phyloP scores from a whole-genome alignment of 768 basidiomycete species.

The Podaxis pistillaris region DNA sequence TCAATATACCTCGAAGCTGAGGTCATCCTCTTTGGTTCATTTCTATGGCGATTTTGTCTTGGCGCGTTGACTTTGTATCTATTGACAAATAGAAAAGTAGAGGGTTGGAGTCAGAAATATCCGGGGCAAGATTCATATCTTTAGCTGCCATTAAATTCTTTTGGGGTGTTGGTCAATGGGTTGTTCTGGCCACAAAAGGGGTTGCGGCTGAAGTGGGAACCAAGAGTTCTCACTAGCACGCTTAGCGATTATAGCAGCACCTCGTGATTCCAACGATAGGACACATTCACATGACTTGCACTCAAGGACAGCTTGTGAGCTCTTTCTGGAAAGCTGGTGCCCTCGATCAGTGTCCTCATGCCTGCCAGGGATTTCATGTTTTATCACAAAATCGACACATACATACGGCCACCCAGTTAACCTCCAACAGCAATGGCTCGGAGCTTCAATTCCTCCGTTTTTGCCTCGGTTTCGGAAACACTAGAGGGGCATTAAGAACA shows the following conservation, averaged over 20 bases:
- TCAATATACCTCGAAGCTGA: too few relatives aligned
- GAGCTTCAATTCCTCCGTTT: constrained; percentile 30
- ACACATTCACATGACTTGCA: neutral
- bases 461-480: constrained; percentile 69
- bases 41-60: too few relatives aligned
- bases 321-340: neutral
- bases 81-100: too few relatives aligned
- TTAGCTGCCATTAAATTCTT: too few relatives aligned
- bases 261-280: neutral
- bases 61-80: too few relatives aligned
- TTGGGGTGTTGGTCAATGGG: too few relatives aligned
- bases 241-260: neutral
- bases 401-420: neutral
- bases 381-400: neutral
- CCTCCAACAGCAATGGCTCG: neutral
- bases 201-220: too few relatives aligned
- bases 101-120: too few relatives aligned
- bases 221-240: too few relatives aligned
- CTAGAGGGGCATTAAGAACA: constrained; percentile 69
- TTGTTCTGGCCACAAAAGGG: too few relatives aligned
- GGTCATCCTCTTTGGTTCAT: too few relatives aligned
- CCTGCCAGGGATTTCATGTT: neutral
- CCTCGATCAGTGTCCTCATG: neutral
- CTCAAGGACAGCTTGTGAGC: neutral
- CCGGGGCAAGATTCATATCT: too few relatives aligned